phyloP scores from a whole-genome alignment of 352 stramenopile species.

The Phytophthora pisi region DNA sequence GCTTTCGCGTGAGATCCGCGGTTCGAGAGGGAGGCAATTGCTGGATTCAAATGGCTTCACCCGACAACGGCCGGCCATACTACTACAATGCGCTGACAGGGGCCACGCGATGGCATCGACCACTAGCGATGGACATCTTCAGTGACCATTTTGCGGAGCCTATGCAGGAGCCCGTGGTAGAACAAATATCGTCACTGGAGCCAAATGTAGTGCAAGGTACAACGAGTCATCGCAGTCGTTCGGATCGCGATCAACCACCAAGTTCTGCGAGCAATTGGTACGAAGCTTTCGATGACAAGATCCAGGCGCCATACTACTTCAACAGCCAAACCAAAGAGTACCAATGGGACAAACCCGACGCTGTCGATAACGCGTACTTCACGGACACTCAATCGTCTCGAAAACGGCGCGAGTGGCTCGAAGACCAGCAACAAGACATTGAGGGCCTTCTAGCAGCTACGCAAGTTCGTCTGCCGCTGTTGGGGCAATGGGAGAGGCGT shows the following conservation, averaged over 20 bases:
- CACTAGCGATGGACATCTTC: conserved; percentile 83
- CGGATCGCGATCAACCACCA: conserved; percentile 6
- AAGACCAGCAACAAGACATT: conserved; percentile 49
- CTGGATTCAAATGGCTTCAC: conserved; percentile 64
- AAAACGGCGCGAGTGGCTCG: conserved; percentile 50
- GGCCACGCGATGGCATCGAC: conserved; percentile 61
- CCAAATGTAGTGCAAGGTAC: background rate
- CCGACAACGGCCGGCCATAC: conserved; percentile 46
- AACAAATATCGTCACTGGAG: background rate
- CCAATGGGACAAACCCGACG: conserved; percentile 68
- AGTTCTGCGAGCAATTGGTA: conserved; percentile 54
- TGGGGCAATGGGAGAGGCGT: conserved; percentile 72
- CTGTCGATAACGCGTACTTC: conserved; percentile 37
- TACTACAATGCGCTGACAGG: conserved; percentile 88
- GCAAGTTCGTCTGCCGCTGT: conserved; percentile 26
- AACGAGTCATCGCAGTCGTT: background rate
- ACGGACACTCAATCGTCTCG: conserved; percentile 53
- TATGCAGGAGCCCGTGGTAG: conserved; percentile 11
- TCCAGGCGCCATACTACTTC: conserved; percentile 79
- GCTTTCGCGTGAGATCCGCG: conserved; percentile 73
- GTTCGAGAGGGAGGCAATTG: conserved; percentile 75
- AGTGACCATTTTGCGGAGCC: conserved; percentile 56
- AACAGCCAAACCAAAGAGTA: conserved; percentile 77
- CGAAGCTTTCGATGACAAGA: conserved; percentile 73
- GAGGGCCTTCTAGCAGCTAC: conserved; percentile 42